Evolutionary conservation across 345 rosid species (phyloP), one percentile per base, ranked within the genome.

Genomic region (Citrus trifoliata): DNA sequence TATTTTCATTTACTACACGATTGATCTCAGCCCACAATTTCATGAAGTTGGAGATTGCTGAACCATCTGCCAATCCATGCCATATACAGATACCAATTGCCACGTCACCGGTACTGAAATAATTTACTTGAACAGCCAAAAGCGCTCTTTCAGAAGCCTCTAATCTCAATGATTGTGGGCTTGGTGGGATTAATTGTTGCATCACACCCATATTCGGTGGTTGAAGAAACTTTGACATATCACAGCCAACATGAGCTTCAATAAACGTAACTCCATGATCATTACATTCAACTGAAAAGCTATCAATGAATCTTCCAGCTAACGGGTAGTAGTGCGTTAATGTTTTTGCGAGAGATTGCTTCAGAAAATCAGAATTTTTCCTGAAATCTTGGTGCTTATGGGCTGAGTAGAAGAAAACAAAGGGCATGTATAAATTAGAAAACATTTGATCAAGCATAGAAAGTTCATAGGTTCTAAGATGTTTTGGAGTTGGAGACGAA

Each of bases 31-130:
- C 75, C 87, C 83, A 84, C 2, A 5, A 19, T 28, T 80, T 78
- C 10, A 84, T 30, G 4, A 84, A 76, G 14, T 35, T 53, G 6
- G 63, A 63, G 0, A 79, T 25, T 4, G 85, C 65, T 2, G 82
- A 62, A 21, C 66, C 87, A 58, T 83, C 85, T 1, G 76, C 85
- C 4, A 84, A 55, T 64, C 53, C 74, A 68, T 84, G 87, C 22
- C 64, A 60, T 9, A 79, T 27, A 60, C 76, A 71, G 8, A 61
- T 68, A 8, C 84, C 81, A 3, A 84, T 80, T 1, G 84, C 83
- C 22, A 78, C 2, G 1, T 63, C 18, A 83, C 87, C 84, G 76
- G 14, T 84, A 79, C 42, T 59, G 18, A 70, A 87, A 82, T n/a
- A 46, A 62, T 70, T 86, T 27, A 77, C 67, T 27, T 84, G 85